Percentiles rank a stretch among this genome's conserved stretches.
phyloP scores from a whole-genome alignment of 331 rosid genomes.

The Quercus phellos region DNA sequence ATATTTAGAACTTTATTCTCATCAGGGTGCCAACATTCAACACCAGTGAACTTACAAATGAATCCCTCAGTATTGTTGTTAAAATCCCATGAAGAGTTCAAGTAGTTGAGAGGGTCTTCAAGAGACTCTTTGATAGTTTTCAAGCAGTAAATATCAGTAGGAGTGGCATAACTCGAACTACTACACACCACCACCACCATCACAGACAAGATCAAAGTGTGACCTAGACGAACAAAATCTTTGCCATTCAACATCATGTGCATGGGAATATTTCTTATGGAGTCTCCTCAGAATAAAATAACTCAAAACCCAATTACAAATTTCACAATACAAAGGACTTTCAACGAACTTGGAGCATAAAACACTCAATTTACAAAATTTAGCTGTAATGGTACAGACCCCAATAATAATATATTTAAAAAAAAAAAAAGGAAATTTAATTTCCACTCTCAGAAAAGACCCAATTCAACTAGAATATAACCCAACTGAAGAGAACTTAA shows the following conservation, averaged over 20 bases:
- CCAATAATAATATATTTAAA: not conserved
- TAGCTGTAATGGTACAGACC: not conserved
- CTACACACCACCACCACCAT: not conserved
- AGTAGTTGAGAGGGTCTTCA: slow-evolving; percentile 25
- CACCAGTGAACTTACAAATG: slow-evolving; percentile 22
- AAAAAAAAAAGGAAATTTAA: too few relatives aligned
- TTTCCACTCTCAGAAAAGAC: not conserved
- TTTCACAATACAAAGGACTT: not conserved
- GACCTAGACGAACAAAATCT: not conserved
- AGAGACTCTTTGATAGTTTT: slow-evolving; percentile 27
- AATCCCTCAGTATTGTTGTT: slow-evolving; percentile 4
- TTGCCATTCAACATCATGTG: not conserved
- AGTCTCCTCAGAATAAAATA: not conserved
- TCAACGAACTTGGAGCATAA: not conserved
- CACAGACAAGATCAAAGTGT: not conserved
- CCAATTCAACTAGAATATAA: not conserved
- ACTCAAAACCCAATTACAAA: not conserved
- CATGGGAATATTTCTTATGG: not conserved
- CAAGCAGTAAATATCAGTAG: slow-evolving; percentile 26
- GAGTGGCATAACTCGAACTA: not conserved
- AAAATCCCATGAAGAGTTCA: slow-evolving; percentile 28
- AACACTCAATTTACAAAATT: not conserved
- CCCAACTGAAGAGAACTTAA: not conserved
- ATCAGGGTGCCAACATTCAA: slow-evolving; percentile 30
- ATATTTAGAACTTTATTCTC: slow-evolving; percentile 23